Evolutionary conservation across 495 filamentous ascomycete species (phyloP).

Genomic region (Parmelia sp.): DNA sequence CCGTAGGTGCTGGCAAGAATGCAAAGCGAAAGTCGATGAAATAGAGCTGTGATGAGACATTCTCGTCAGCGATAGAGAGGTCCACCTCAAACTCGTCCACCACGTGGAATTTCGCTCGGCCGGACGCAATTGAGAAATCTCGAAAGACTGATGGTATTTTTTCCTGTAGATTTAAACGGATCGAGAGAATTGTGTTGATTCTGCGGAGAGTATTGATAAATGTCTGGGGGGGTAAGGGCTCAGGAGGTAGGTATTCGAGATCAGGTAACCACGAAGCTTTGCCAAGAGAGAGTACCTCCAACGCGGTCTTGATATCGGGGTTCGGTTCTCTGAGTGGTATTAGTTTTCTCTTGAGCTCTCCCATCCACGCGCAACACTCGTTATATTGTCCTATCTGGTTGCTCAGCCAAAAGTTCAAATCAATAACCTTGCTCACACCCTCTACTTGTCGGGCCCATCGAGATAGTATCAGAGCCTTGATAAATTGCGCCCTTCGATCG

Average conservation of each 20-base stretch:
- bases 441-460: constrained; percentile 78
- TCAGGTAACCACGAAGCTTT: constrained; percentile 70
- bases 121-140: constrained; percentile 66
- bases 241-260: constrained; percentile 72
- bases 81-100: constrained; percentile 87
- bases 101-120: constrained; percentile 80
- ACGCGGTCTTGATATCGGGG: constrained; percentile 83
- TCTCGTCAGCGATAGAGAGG: constrained; percentile 76
- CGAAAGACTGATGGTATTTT: constrained; percentile 63
- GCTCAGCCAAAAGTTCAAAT: constrained; percentile 67
- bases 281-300: constrained; percentile 73
- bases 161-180: constrained; percentile 72
- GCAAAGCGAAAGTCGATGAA: constrained; percentile 87
- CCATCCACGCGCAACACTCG: constrained; percentile 52
- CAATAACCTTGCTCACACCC: constrained; percentile 75
- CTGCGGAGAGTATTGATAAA: constrained; percentile 64
- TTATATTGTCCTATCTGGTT: constrained; percentile 52
- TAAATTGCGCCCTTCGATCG: constrained; percentile 62
- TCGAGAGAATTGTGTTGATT: constrained; percentile 73
- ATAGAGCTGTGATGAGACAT: constrained; percentile 72
- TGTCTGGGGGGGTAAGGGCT: constrained; percentile 57
- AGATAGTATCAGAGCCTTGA: constrained; percentile 81
- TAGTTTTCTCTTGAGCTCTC: constrained; percentile 62
- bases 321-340: constrained; percentile 62
- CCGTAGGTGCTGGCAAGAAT: constrained; percentile 60